Evolutionary conservation across 192 early-diverging fungal species (phyloP), one percentile per base, ranked within the genome.

Genomic region (Allomyces javanicus): DNA sequence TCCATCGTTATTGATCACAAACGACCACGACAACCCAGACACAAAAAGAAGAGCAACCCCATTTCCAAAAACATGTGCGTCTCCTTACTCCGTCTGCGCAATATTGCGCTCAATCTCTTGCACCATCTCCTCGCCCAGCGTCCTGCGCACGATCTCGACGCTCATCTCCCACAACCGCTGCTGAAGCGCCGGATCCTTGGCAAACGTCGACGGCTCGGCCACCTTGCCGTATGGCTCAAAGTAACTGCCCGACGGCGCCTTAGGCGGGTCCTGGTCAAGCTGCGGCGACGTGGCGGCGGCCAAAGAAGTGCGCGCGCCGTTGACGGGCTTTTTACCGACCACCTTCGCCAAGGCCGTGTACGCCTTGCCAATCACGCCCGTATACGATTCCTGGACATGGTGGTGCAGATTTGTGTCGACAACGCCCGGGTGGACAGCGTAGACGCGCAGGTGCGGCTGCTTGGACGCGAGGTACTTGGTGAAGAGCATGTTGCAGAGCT

Each of bases 381-480:
- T n/a, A 6, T 58, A 58, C 17, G 50, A 14, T 21, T n/a, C 50
- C 3, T n/a, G 17, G 50, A 58, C 21, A 40, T 40, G 33, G 33
- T 40, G 71, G 65, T 79, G 81, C 62, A 84, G 40, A 0, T 75
- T 74, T 6, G 83, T 82, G 23, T 61, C 70, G 14, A 79, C 78
- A 1, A 78, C 67, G 0, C 83, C 81, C 14, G 83, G 83, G 44
- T 85, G 83, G 67, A 73, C 74, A 2, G 77, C 79, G 65, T 82
- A 82, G 58, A 85, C 74, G 0, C 77, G 81, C 44, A 85, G 50
- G 24, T 67, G 73, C n/a, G 25, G 45, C 9, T 50, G 43, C 3
- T n/a, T 22, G 3, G 22, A 9, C 7, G 22, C 73, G 64, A 85
- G 70, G 0, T 74, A 78, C 25, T 73, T 71, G 43, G 76, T 69